Evolutionary conservation across 2,329 filamentous ascomycete species (phyloP).

Genomic region (Exophiala lecanii-corni): DNA sequence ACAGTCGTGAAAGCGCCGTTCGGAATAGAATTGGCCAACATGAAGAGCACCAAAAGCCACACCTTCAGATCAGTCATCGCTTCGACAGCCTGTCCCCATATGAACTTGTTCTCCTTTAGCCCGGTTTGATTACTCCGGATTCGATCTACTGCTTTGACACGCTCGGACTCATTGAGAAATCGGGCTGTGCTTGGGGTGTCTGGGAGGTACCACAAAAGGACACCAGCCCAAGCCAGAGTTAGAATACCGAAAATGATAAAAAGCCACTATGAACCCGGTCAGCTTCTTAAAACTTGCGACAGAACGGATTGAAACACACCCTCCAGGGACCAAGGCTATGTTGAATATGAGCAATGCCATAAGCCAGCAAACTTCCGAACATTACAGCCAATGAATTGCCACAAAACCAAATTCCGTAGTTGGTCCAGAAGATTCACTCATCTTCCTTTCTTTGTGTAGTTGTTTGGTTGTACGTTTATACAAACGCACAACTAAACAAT

Average conservation of each 20-base stretch:
- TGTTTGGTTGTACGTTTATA: too few relatives aligned
- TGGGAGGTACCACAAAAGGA: slow-evolving; percentile 28
- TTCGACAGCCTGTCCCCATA: slow-evolving; percentile 41
- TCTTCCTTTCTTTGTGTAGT: too few relatives aligned
- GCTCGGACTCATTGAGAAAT: slow-evolving; percentile 27
- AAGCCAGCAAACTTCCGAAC: slow-evolving; percentile 27
- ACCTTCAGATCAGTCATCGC: slow-evolving; percentile 22
- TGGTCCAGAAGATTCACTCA: too few relatives aligned
- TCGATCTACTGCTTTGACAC: slow-evolving; percentile 24
- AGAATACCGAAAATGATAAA: slow-evolving; percentile 30
- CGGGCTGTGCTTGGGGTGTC: slow-evolving; percentile 25
- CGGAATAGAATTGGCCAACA: slow-evolving; percentile 27
- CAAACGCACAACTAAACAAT: too few relatives aligned
- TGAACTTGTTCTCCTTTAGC: slow-evolving; percentile 41
- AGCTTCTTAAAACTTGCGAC: too few relatives aligned
- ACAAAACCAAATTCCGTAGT: slow-evolving; percentile 34
- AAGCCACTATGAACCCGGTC: too few relatives aligned
- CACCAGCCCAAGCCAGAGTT: slow-evolving; percentile 26
- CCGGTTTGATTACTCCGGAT: slow-evolving; percentile 28
- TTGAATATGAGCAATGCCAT: slow-evolving; percentile 29
- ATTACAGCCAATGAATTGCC: slow-evolving; percentile 31
- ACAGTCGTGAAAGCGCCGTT: slow-evolving; percentile 32
- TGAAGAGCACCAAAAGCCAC: slow-evolving; percentile 23
- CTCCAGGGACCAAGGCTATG: slow-evolving; percentile 25
- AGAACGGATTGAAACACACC: slow-evolving; percentile 17